These are phyloP conservation scores for Rhododendron mucronatum DNA, from an alignment of 148 eudicot genomes.

Conservation along the genomic window DNA sequence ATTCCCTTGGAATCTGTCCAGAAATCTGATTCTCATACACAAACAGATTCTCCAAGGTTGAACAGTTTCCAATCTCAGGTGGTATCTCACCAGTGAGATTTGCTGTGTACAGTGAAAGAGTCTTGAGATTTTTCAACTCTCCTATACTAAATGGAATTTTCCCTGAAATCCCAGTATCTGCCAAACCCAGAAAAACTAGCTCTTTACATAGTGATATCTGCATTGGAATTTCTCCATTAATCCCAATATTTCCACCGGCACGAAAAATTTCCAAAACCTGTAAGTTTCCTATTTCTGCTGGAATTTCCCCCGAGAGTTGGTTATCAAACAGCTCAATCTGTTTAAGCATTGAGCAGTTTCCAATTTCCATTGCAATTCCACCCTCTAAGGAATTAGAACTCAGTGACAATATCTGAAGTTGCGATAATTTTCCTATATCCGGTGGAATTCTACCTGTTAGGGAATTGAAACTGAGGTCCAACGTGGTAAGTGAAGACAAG, in stretches of 20 bases:
- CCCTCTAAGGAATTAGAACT: slow-evolving; percentile 27
- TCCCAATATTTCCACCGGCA: slow-evolving; percentile 32
- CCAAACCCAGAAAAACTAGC: slow-evolving; percentile 28
- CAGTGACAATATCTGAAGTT: slow-evolving; percentile 17
- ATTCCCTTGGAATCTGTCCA: slow-evolving; percentile 21
- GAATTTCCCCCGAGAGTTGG: slow-evolving; percentile 26
- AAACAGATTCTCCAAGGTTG: slow-evolving; percentile 23
- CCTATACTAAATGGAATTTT: slow-evolving; percentile 26
- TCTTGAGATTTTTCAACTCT: slow-evolving; percentile 27
- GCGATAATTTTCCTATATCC: slow-evolving; percentile 21
- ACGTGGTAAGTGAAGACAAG: slow-evolving; percentile 16
- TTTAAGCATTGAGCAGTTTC: slow-evolving; percentile 26
- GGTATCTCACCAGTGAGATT: slow-evolving; percentile 35
- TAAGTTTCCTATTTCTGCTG: slow-evolving; percentile 23
- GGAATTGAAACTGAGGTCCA: slow-evolving; percentile 34
- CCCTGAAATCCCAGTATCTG: slow-evolving; percentile 35
- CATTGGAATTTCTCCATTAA: slow-evolving; percentile 33
- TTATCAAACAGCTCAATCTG: slow-evolving; percentile 36
- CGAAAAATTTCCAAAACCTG: slow-evolving; percentile 25
- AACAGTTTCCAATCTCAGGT: slow-evolving; percentile 23
- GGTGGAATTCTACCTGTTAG: slow-evolving; percentile 27
- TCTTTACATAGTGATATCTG: slow-evolving; percentile 31
- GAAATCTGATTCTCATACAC: slow-evolving; percentile 28
- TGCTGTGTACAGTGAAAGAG: slow-evolving; percentile 34
- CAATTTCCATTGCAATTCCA: slow-evolving; percentile 28